Percentiles rank a stretch among this genome's conserved stretches.
phyloP scores from a whole-genome alignment of 345 rosid genomes.

The Salix arbutifolia region DNA sequence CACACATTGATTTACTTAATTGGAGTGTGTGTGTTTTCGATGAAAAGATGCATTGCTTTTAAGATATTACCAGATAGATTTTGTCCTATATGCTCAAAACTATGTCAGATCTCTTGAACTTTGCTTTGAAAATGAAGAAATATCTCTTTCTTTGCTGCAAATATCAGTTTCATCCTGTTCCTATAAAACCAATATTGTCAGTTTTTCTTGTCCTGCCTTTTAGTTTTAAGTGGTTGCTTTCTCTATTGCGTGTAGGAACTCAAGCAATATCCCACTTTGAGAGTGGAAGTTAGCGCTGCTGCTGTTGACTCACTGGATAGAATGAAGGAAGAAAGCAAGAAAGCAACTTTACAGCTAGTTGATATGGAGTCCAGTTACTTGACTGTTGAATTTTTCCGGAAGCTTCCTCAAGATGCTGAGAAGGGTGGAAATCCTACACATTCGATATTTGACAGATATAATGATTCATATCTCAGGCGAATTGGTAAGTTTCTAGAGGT shows the following conservation, averaged over 20 bases:
- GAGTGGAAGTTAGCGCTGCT: constrained; percentile 80
- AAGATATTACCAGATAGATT: too few relatives aligned
- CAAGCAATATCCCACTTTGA: constrained; percentile 82
- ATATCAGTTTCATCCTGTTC: background rate
- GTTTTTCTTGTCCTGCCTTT: background rate
- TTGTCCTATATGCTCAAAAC: too few relatives aligned
- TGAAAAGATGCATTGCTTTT: too few relatives aligned
- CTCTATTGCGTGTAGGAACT: constrained; percentile 53
- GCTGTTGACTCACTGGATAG: constrained; percentile 80
- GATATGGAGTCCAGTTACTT: constrained; percentile 92
- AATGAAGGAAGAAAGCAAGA: constrained; percentile 90
- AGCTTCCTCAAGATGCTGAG: constrained; percentile 92
- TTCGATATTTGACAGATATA: constrained; percentile 82
- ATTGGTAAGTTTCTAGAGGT: constrained; percentile 44
- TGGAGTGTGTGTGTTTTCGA: too few relatives aligned
- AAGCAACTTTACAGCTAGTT: constrained; percentile 76
- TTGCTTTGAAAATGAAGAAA: background rate
- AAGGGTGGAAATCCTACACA: constrained; percentile 97
- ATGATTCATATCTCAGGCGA: constrained; percentile 78
- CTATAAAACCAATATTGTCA: too few relatives aligned
- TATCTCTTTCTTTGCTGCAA: background rate
- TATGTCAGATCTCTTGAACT: too few relatives aligned
- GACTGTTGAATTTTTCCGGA: constrained; percentile 91
- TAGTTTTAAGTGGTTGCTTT: background rate
- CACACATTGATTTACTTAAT: too few relatives aligned